These are phyloP conservation scores for Ceraceosorus guamensis DNA, from an alignment of 1,284 basidiomycete genomes.

Conservation along the genomic window DNA sequence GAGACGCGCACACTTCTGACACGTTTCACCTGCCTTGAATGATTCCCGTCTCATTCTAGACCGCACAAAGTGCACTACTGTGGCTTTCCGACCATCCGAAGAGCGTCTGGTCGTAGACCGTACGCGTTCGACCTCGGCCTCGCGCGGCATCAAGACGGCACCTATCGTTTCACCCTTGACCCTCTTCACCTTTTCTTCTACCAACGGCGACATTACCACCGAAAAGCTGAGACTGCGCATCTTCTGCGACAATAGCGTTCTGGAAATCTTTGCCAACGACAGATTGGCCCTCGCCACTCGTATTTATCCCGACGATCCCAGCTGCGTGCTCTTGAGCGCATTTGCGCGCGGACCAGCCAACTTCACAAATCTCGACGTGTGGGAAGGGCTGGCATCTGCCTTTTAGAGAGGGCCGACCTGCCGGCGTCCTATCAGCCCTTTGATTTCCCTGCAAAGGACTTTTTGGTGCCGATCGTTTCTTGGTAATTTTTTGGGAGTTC, in stretches of 20 bases:
- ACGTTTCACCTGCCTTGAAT: not conserved
- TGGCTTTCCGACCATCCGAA: constrained; percentile 11
- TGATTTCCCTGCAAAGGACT: too few species aligned
- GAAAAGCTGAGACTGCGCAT: constrained; percentile 15
- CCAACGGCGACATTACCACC: constrained; percentile 1
- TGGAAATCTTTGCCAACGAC: constrained; percentile 33
- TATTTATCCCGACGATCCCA: constrained; percentile 22
- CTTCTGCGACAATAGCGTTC: constrained; percentile 33
- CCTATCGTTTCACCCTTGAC: constrained; percentile 10
- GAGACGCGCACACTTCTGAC: not conserved
- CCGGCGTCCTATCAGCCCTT: too few species aligned
- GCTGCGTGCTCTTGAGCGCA: constrained; percentile 11
- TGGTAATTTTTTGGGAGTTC: too few species aligned
- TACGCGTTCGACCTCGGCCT: constrained; percentile 11
- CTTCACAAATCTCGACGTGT: not conserved
- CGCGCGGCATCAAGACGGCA: constrained; percentile 15
- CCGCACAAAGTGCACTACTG: constrained; percentile 10
- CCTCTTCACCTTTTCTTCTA: constrained; percentile 2
- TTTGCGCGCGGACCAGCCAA: constrained; percentile 10
- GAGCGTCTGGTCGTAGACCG: constrained; percentile 21
- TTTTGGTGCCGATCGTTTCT: too few species aligned
- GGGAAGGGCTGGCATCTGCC: not conserved
- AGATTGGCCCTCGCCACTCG: constrained; percentile 22
- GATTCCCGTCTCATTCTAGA: constrained; percentile 1
- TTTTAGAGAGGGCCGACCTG: not conserved